These are phyloP conservation scores for Talaromyces wortmannii DNA, from an alignment of 495 filamentous ascomycete genomes.

Conservation along the genomic window DNA sequence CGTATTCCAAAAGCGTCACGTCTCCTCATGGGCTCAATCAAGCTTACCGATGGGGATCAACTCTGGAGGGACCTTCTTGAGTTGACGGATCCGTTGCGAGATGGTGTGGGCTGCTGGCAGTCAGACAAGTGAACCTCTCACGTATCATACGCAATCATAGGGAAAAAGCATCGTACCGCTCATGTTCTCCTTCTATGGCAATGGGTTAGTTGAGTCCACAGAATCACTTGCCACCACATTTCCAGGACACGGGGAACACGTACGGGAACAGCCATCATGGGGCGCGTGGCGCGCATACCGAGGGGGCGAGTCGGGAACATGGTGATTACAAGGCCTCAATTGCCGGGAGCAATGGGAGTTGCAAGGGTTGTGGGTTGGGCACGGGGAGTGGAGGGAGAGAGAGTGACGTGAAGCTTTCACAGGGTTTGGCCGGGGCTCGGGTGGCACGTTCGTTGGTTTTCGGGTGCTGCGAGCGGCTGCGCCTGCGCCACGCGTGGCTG, in stretches of 20 bases:
- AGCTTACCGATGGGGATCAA: conserved; percentile 87
- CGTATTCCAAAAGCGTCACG: not conserved
- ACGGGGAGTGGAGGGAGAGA: not conserved
- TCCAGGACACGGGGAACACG: conserved; percentile 21
- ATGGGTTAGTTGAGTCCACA: conserved; percentile 19
- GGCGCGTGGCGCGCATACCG: conserved; percentile 49
- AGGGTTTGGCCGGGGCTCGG: conserved; percentile 11
- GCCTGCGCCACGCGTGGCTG: conserved; percentile 35
- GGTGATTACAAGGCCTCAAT: conserved; percentile 9
- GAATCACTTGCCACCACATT: not conserved
- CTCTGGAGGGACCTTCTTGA: conserved; percentile 88
- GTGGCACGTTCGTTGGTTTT: conserved; percentile 12
- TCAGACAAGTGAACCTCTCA: conserved; percentile 16
- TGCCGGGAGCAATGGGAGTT: conserved; percentile 11
- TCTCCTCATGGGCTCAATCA: too few species aligned
- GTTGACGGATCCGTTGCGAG: conserved; percentile 83
- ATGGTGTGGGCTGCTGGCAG: conserved; percentile 77
- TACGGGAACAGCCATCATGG: conserved; percentile 79
- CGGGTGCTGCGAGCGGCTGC: conserved; percentile 29
- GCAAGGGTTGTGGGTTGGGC: conserved; percentile 5
- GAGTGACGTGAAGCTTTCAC: conserved; percentile 4
- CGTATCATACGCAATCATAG: not conserved
- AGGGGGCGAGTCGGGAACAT: conserved; percentile 65
- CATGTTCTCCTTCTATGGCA: conserved; percentile 71
- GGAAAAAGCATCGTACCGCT: conserved; percentile 54